Percentiles rank a stretch among this genome's conserved stretches.
Conservation (phyloP, 2,329 filamentous ascomycete species). For the Simplicillium sp. region DNA sequence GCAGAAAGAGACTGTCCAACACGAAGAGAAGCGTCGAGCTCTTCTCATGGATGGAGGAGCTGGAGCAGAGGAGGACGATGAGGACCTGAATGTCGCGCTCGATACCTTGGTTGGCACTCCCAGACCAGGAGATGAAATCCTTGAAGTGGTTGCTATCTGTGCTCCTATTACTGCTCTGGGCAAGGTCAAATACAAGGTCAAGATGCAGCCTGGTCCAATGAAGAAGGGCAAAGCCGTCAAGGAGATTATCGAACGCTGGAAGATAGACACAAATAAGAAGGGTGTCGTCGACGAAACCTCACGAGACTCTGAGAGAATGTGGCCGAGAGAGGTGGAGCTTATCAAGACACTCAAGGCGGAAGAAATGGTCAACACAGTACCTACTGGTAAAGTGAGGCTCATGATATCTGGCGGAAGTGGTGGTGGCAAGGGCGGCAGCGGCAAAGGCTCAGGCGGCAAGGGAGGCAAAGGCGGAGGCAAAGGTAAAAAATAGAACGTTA, state of each 20-base stretch:
- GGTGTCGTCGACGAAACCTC: constrained; percentile 51
- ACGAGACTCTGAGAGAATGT: constrained; percentile 64
- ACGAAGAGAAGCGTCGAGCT: constrained; percentile 58
- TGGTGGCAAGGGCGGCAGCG: constrained; percentile 30
- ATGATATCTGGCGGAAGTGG: constrained; percentile 56
- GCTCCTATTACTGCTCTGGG: constrained; percentile 55
- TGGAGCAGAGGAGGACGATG: constrained; percentile 49
- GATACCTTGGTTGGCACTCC: constrained; percentile 72
- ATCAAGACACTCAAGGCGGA: constrained; percentile 72
- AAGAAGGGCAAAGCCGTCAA: constrained; percentile 95
- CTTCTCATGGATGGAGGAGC: constrained; percentile 52
- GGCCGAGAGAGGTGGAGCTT: constrained; percentile 78
- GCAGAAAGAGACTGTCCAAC: constrained; percentile 65
- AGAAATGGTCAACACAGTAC: constrained; percentile 72
- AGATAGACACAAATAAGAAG: constrained; percentile 49
- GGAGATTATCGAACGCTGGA: constrained; percentile 80
- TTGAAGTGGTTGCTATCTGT: constrained; percentile 56
- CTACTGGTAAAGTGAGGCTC: constrained; percentile 70
- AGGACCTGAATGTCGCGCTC: constrained; percentile 43
- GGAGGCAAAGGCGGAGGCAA: constrained; percentile 19
- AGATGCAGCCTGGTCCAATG: constrained; percentile 77
- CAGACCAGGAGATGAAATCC: constrained; percentile 70
- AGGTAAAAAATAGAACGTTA: not conserved
- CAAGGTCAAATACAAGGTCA: constrained; percentile 85
- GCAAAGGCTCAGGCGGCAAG: constrained; percentile 22